Percentiles rank a stretch among this genome's conserved stretches.
Conservation (phyloP, 106 monocot species). For the Apostasia ramifera region DNA sequence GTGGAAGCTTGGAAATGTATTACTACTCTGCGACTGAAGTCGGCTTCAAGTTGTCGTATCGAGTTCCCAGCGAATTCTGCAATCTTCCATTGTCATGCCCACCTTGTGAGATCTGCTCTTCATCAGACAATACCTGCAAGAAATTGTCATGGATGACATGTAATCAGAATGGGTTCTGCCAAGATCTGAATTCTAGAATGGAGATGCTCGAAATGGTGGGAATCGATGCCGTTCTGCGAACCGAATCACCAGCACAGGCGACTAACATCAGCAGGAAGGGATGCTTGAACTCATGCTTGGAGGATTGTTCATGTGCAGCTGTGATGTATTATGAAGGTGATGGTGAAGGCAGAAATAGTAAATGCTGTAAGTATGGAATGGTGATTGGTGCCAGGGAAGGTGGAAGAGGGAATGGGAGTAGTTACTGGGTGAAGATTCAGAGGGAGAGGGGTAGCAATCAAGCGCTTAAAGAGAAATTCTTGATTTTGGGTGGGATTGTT, state of each 20-base stretch:
- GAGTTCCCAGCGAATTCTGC: slow-evolving; percentile 20
- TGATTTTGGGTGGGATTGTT: slow-evolving; percentile 18
- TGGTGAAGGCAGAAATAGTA: neutral
- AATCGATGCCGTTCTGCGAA: slow-evolving; percentile 21
- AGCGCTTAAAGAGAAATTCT: slow-evolving; percentile 2
- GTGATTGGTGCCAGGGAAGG: slow-evolving; percentile 30
- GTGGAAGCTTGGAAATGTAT: slow-evolving; percentile 45
- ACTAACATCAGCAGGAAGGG: slow-evolving; percentile 23
- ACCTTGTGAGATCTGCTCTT: slow-evolving; percentile 6
- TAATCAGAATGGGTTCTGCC: slow-evolving; percentile 5
- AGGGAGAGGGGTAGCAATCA: neutral
- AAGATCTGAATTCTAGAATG: neutral
- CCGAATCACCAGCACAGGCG: neutral
- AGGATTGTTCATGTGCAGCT: slow-evolving; percentile 39
- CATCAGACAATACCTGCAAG: slow-evolving; percentile 16
- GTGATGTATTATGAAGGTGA: slow-evolving; percentile 13
- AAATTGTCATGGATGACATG: slow-evolving; percentile 1
- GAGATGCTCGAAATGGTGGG: slow-evolving; percentile 33
- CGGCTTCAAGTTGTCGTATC: slow-evolving; percentile 23
- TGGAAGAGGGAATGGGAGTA: slow-evolving; percentile 2
- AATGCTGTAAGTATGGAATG: slow-evolving; percentile 33
- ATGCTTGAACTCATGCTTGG: slow-evolving; percentile 29
- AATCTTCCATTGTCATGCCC: slow-evolving; percentile 46
- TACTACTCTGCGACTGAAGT: slow-evolving; percentile 5
- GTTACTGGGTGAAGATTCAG: slow-evolving; percentile 38